phyloP scores from a whole-genome alignment of 2,329 filamentous ascomycete genomes.

The Exophiala bonariae region DNA sequence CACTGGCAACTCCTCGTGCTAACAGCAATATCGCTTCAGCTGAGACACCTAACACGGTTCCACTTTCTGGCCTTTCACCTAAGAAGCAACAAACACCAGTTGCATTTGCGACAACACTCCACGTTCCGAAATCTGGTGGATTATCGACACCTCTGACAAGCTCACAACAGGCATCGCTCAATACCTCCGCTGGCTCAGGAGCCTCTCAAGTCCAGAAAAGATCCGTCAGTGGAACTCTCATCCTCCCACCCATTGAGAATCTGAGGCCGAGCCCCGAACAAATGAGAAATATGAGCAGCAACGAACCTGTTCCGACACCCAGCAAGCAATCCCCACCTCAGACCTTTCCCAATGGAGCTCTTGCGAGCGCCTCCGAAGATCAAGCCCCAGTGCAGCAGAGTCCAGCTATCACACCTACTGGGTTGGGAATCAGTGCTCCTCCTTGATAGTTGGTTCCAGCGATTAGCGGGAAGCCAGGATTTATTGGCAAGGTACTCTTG shows the following conservation, averaged over 20 bases:
- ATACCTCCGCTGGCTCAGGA: background rate
- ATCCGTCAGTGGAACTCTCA: conserved; percentile 25
- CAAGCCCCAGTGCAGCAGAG: no score
- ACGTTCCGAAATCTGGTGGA: conserved; percentile 16
- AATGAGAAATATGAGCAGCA: conserved; percentile 22
- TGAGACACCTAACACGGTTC: conserved; percentile 29
- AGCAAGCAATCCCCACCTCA: conserved; percentile 23
- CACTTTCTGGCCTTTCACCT: conserved; percentile 47
- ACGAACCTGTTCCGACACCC: conserved; percentile 27
- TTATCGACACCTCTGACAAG: conserved; percentile 6
- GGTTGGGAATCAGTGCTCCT: no score
- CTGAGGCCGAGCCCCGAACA: conserved; percentile 28
- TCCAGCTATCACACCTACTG: no score
- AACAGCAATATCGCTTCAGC: conserved; percentile 2
- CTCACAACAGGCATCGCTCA: background rate
- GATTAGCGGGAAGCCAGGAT: no score
- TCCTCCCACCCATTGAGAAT: conserved; percentile 29
- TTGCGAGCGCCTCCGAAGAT: no score
- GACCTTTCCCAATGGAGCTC: no score
- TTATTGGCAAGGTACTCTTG: no score
- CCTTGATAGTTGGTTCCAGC: no score
- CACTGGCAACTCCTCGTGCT: conserved; percentile 23
- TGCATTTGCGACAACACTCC: conserved; percentile 36
- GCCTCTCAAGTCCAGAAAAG: conserved; percentile 9
- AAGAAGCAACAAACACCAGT: conserved; percentile 41